Evolutionary conservation across 257 asterid species (phyloP).

Genomic region (Fraxinus anomala): DNA sequence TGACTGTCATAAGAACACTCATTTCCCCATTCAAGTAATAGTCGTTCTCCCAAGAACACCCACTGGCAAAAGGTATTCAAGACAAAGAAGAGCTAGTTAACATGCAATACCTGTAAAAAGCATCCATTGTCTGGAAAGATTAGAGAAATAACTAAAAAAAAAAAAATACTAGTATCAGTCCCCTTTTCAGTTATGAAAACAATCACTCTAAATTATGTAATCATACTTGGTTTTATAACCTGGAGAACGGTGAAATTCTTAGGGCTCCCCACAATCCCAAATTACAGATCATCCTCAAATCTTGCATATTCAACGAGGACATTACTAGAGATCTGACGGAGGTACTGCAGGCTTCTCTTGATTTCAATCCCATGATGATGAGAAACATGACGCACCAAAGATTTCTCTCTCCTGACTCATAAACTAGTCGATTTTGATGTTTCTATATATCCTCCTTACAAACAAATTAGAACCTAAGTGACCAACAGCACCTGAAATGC

Average conservation of each 20-base stretch:
- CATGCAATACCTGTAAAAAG: background rate
- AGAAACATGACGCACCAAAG: background rate
- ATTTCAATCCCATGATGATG: background rate
- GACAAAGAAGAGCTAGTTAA: background rate
- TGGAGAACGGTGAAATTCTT: constrained; percentile 32
- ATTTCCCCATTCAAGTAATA: background rate
- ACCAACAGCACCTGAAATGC: constrained; percentile 92
- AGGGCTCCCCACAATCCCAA: constrained; percentile 29
- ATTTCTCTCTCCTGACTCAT: background rate
- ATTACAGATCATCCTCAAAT: constrained; percentile 35
- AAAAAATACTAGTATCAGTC: constrained; percentile 18
- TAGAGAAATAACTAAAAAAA: constrained; percentile 28
- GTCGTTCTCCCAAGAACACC: background rate
- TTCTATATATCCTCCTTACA: constrained; percentile 92
- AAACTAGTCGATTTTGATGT: constrained; percentile 84
- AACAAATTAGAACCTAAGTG: constrained; percentile 86
- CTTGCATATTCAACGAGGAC: constrained; percentile 15
- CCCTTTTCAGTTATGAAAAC: constrained; percentile 24
- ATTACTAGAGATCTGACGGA: background rate
- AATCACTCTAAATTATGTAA: constrained; percentile 35
- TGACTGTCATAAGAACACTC: background rate
- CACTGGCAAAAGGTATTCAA: background rate
- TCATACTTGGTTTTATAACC: constrained; percentile 35
- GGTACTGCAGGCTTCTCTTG: background rate
- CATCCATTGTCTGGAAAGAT: background rate